phyloP scores from a whole-genome alignment of 2,329 filamentous ascomycete species.

The Cladosporium sp. region DNA sequence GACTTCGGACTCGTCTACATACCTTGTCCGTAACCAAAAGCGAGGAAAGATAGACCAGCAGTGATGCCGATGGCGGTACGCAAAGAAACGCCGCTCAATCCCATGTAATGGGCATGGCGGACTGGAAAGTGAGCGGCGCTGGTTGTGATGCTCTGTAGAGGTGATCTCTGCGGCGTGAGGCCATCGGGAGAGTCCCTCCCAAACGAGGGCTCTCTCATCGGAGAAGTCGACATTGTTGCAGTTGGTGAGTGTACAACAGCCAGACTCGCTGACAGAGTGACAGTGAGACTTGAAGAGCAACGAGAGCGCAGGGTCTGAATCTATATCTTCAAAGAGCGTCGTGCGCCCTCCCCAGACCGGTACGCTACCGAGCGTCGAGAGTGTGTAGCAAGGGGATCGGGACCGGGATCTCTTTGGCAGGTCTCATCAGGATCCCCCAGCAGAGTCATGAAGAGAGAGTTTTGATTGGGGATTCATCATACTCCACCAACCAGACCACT shows the following conservation, averaged over 20 bases:
- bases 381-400: neutral
- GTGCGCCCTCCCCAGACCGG: constrained; percentile 2
- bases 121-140: neutral
- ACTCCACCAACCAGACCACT: neutral
- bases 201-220: neutral
- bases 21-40: constrained; percentile 16
- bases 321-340: constrained; percentile 1
- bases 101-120: constrained; percentile 19
- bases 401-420: neutral
- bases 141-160: neutral
- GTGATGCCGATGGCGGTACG: constrained; percentile 20
- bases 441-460: constrained; percentile 10
- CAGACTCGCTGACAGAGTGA: too few relatives aligned
- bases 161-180: constrained; percentile 1
- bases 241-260: too few relatives aligned
- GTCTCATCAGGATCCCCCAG: neutral
- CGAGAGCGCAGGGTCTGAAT: constrained; percentile 10
- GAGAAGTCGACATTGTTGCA: too few relatives aligned
- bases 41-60: constrained; percentile 21
- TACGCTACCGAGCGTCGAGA: constrained; percentile 1
- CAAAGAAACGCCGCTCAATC: constrained; percentile 18
- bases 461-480: neutral
- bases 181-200: neutral
- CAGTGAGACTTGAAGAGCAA: neutral
- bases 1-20: too few relatives aligned